These are phyloP conservation scores for Diplogelasinospora grovesii DNA, from an alignment of 495 filamentous ascomycete species.

Conservation along the genomic window DNA sequence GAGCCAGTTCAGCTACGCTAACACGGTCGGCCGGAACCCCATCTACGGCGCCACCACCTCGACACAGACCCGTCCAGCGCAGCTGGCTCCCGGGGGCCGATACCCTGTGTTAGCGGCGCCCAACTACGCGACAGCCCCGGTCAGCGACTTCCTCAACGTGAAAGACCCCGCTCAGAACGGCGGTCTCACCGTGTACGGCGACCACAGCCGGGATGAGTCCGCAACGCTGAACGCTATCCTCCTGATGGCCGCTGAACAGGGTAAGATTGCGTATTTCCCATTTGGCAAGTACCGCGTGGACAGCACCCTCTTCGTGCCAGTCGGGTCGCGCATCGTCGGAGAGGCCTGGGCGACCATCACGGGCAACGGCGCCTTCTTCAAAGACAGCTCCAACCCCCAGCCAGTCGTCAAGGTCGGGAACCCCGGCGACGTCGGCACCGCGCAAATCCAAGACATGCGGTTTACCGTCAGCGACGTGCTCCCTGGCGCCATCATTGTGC, in stretches of 20 bases:
- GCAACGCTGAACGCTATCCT: slow-evolving; percentile 34
- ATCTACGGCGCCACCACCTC: slow-evolving; percentile 49
- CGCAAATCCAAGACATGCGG: slow-evolving; percentile 53
- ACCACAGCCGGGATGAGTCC: slow-evolving; percentile 32
- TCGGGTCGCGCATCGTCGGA: slow-evolving; percentile 46
- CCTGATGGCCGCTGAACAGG: slow-evolving; percentile 22
- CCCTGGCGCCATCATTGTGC: slow-evolving; percentile 42
- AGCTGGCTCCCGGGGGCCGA: slow-evolving; percentile 25
- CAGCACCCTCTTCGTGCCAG: slow-evolving; percentile 44
- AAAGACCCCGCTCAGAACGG: slow-evolving; percentile 38
- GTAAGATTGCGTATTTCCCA: slow-evolving; percentile 41
- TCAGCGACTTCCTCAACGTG: slow-evolving; percentile 36
- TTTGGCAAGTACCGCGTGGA: slow-evolving; percentile 45
- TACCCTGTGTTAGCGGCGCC: slow-evolving; percentile 31
- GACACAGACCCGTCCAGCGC: slow-evolving; percentile 17
- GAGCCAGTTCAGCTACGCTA: slow-evolving; percentile 34
- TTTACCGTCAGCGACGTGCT: slow-evolving; percentile 41
- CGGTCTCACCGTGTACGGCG: slow-evolving; percentile 29
- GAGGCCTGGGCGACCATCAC: slow-evolving; percentile 45
- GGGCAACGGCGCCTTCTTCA: slow-evolving; percentile 45
- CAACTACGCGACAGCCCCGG: slow-evolving; percentile 28
- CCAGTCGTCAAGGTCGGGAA: slow-evolving; percentile 55
- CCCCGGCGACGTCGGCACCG: slow-evolving; percentile 47
- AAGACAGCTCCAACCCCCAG: slow-evolving; percentile 41
- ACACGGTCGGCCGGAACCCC: slow-evolving; percentile 54